Percentiles rank a stretch among this genome's conserved stretches.
Evolutionary conservation across 495 filamentous ascomycete species (phyloP).

Genomic region (Aspergillus baeticus): DNA sequence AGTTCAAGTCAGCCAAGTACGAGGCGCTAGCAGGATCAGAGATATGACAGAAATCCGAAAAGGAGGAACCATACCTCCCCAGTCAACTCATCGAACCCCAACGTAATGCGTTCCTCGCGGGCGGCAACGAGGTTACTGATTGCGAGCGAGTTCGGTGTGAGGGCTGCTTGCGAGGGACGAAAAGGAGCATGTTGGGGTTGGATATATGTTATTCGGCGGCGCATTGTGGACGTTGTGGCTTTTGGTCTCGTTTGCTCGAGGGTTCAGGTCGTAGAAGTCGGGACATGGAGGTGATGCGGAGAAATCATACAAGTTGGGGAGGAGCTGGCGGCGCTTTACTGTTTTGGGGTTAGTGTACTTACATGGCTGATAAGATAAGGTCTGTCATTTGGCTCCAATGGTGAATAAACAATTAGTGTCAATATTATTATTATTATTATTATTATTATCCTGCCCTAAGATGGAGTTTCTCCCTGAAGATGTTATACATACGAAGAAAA

Average conservation of each 20-base stretch:
- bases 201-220: constrained; percentile 80
- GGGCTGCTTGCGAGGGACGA: constrained; percentile 55
- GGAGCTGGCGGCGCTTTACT: constrained; percentile 1
- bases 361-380: neutral
- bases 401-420: too few relatives aligned
- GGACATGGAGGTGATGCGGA: neutral
- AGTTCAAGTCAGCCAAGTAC: too few relatives aligned
- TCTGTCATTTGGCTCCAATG: too few relatives aligned
- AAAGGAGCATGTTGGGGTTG: constrained; percentile 61
- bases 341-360: neutral
- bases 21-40: too few relatives aligned
- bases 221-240: constrained; percentile 55
- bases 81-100: constrained; percentile 72
- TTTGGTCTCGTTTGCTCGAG: neutral
- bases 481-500: too few relatives aligned
- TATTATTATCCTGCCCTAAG: too few relatives aligned
- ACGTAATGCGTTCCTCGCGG: constrained; percentile 77
- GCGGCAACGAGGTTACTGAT: constrained; percentile 57
- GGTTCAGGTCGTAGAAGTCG: neutral
- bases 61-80: constrained; percentile 50
- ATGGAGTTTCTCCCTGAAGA: too few relatives aligned
- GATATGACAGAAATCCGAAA: neutral
- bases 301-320: constrained; percentile 10
- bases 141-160: constrained; percentile 49
- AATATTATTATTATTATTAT: too few relatives aligned